Evolutionary conservation across 495 filamentous ascomycete species (phyloP).

Genomic region (Neurospora discreta): DNA sequence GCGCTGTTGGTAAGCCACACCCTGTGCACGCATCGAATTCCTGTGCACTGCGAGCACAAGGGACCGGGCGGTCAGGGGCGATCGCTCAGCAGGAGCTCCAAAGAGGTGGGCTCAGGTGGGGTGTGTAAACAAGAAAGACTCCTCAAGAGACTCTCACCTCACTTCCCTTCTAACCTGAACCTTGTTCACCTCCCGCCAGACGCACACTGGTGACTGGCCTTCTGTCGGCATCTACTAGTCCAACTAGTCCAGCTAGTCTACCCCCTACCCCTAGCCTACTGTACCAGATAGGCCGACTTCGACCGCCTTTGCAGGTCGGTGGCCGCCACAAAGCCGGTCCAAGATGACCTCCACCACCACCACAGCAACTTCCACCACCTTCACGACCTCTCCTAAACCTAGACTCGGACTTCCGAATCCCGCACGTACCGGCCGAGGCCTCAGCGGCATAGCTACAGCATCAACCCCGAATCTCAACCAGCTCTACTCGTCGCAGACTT

Average conservation of each 20-base stretch:
- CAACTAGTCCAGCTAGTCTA: background rate
- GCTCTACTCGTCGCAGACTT: constrained; percentile 31
- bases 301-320: background rate
- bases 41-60: background rate
- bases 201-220: background rate
- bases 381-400: constrained; percentile 53
- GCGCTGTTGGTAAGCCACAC: background rate
- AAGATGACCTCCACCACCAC: constrained; percentile 22
- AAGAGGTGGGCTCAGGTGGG: background rate
- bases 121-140: background rate
- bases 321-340: constrained; percentile 7
- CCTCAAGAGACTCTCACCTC: no score
- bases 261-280: background rate
- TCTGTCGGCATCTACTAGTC: background rate
- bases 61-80: background rate
- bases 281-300: background rate
- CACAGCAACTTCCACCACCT: constrained; percentile 29
- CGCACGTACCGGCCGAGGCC: constrained; percentile 13
- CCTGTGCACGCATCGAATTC: background rate
- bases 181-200: background rate
- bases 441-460: constrained; percentile 39
- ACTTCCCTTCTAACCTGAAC: background rate
- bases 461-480: constrained; percentile 49
- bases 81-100: background rate
- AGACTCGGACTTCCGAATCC: constrained; percentile 48